Conservation (phyloP, 2,329 filamentous ascomycete genomes). For the Dactylellina cionopaga region DNA sequence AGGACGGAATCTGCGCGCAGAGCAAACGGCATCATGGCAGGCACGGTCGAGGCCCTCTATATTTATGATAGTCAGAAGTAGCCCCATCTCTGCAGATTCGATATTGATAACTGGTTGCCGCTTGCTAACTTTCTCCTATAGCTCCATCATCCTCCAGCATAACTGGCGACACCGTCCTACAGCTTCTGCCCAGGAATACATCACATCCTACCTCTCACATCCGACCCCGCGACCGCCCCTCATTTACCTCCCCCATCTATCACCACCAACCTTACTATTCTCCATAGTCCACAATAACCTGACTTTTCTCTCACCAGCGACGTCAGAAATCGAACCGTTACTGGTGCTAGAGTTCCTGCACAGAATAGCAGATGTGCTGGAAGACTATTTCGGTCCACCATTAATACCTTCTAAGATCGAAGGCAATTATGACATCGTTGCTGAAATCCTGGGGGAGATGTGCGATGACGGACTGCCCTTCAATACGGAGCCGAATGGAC, state of each 20-base stretch:
- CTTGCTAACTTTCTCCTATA: conserved; percentile 60
- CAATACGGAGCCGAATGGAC: conserved; percentile 90
- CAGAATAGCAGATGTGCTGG: conserved; percentile 87
- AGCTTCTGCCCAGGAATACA: conserved; percentile 79
- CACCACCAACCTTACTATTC: conserved; percentile 87
- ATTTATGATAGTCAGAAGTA: conserved; percentile 97
- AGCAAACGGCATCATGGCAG: conserved; percentile 71
- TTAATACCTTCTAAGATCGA: conserved; percentile 87
- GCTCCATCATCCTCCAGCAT: conserved; percentile 86
- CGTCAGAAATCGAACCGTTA: conserved; percentile 85
- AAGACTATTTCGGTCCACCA: conserved; percentile 92
- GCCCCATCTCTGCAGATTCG: conserved; percentile 57
- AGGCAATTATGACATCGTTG: conserved; percentile 88
- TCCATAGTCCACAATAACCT: conserved; percentile 87
- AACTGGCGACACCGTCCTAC: conserved; percentile 74
- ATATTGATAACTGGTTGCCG: conserved; percentile 17
- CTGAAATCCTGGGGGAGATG: conserved; percentile 93
- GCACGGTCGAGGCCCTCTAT: conserved; percentile 92
- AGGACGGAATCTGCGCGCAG: too few species aligned
- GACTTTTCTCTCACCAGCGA: conserved; percentile 84
- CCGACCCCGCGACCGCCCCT: conserved; percentile 82
- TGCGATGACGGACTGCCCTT: conserved; percentile 90
- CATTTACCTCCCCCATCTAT: conserved; percentile 82
- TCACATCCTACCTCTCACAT: conserved; percentile 87
- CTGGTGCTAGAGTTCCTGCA: conserved; percentile 94